A percentile compares a stretch with the other conserved stretches of the same genome.
These are phyloP conservation scores for Coniochaeta sp. DNA, from an alignment of 2,329 filamentous ascomycete genomes.

Conservation along the genomic window DNA sequence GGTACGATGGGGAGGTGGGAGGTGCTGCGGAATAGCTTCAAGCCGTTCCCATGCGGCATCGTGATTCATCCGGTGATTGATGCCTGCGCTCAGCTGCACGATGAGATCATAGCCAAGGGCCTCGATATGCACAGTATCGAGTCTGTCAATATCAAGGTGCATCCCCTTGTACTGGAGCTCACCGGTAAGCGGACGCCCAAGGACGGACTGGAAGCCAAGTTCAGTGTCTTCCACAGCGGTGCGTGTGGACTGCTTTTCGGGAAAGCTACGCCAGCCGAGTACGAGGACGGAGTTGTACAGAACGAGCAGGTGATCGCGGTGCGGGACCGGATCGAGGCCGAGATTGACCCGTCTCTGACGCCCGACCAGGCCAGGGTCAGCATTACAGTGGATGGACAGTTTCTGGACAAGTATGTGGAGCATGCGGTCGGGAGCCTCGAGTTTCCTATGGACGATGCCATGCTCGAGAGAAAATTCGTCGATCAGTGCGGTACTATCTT, in stretches of 20 bases:
- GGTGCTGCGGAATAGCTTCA: slow-evolving; percentile 45
- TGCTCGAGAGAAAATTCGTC: slow-evolving; percentile 5
- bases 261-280: slow-evolving; percentile 41
- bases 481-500: not conserved
- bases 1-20: slow-evolving; percentile 35
- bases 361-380: slow-evolving; percentile 4
- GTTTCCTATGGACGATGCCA: slow-evolving; percentile 3
- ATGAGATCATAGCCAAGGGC: slow-evolving; percentile 22
- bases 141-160: slow-evolving; percentile 27
- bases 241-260: slow-evolving; percentile 41
- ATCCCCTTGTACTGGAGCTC: slow-evolving; percentile 43
- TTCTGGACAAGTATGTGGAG: not conserved
- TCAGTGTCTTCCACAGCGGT: slow-evolving; percentile 47
- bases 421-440: slow-evolving; percentile 5
- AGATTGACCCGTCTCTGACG: not conserved
- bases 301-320: slow-evolving; percentile 24
- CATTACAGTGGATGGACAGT: not conserved
- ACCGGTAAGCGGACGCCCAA: slow-evolving; percentile 41
- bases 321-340: slow-evolving; percentile 1
- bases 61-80: slow-evolving; percentile 50
- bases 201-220: slow-evolving; percentile 44
- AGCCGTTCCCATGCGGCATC: slow-evolving; percentile 50
- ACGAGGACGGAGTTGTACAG: slow-evolving; percentile 30
- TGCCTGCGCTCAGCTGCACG: slow-evolving; percentile 37
- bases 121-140: slow-evolving; percentile 24